Conservation (phyloP, 2,329 filamentous ascomycete genomes). For the Lachnellula subtilissima region DNA sequence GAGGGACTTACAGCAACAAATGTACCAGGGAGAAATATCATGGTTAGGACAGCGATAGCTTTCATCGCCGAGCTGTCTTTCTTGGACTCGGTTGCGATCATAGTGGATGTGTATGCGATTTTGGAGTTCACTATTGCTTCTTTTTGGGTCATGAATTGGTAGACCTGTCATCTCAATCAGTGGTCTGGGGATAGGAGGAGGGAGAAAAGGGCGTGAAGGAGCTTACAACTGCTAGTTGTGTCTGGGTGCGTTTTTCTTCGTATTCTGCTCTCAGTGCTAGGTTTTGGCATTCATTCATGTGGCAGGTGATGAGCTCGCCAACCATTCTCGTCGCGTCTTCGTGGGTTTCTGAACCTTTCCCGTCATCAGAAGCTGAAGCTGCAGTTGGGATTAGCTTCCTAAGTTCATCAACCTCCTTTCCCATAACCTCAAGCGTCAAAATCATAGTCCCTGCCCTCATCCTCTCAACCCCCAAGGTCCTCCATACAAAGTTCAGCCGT, state of each 20-base stretch:
- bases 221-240: conserved; percentile 10
- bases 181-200: background rate
- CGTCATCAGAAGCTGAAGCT: background rate
- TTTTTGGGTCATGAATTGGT: conserved; percentile 8
- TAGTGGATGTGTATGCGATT: conserved; percentile 2
- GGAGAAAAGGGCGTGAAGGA: background rate
- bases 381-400: background rate
- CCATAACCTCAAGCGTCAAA: background rate
- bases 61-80: conserved; percentile 35
- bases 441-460: background rate
- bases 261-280: conserved; percentile 5
- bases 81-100: conserved; percentile 21
- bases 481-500: background rate
- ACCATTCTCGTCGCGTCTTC: background rate
- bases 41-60: conserved; percentile 36
- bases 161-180: background rate
- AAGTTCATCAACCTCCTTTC: background rate
- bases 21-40: conserved; percentile 38
- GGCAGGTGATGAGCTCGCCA: conserved; percentile 3
- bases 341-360: background rate
- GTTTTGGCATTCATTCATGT: conserved; percentile 6
- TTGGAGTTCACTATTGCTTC: conserved; percentile 2
- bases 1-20: conserved; percentile 32
- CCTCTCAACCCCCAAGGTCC: background rate
- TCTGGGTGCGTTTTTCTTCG: conserved; percentile 8